phyloP scores from a whole-genome alignment of 768 basidiomycete species.

The Russula brevipes region DNA sequence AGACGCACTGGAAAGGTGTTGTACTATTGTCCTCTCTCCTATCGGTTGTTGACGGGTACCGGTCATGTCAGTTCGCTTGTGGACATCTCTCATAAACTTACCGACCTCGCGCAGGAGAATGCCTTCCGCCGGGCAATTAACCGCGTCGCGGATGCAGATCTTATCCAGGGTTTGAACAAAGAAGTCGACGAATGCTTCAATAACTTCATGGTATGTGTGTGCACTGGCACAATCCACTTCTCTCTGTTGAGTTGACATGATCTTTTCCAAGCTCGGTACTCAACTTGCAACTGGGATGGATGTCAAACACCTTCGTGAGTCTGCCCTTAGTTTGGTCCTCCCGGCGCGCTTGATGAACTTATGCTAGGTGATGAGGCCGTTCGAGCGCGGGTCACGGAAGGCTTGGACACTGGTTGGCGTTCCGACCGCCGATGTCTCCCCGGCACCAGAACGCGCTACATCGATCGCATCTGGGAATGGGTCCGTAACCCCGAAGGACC shows the following conservation, averaged over 20 bases:
- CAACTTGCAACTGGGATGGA: constrained; percentile 17
- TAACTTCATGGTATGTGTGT: constrained; percentile 5
- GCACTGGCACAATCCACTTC: background rate
- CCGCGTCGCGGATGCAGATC: constrained; percentile 10
- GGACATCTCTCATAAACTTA: constrained; percentile 8
- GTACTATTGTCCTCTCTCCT: background rate
- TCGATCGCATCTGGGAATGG: constrained; percentile 19
- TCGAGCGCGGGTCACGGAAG: constrained; percentile 13
- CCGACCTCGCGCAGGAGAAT: constrained; percentile 18
- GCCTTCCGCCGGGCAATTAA: constrained; percentile 19
- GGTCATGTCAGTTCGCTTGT: constrained; percentile 5
- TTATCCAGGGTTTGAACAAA: constrained; percentile 12
- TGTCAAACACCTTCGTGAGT: constrained; percentile 16
- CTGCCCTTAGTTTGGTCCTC: background rate
- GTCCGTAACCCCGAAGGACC: constrained; percentile 11
- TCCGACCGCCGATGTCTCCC: constrained; percentile 15
- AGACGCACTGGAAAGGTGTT: constrained; percentile 8
- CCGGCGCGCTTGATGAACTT: background rate
- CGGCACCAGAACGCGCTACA: constrained; percentile 21
- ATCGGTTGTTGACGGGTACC: background rate
- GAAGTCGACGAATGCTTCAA: constrained; percentile 11
- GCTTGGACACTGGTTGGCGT: constrained; percentile 15
- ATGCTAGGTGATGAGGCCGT: constrained; percentile 13
- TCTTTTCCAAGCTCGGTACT: constrained; percentile 7
- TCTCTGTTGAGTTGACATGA: background rate